Percentiles rank a stretch among this genome's conserved stretches.
phyloP scores from a whole-genome alignment of 768 basidiomycete genomes.

The Boletus insuetus region DNA sequence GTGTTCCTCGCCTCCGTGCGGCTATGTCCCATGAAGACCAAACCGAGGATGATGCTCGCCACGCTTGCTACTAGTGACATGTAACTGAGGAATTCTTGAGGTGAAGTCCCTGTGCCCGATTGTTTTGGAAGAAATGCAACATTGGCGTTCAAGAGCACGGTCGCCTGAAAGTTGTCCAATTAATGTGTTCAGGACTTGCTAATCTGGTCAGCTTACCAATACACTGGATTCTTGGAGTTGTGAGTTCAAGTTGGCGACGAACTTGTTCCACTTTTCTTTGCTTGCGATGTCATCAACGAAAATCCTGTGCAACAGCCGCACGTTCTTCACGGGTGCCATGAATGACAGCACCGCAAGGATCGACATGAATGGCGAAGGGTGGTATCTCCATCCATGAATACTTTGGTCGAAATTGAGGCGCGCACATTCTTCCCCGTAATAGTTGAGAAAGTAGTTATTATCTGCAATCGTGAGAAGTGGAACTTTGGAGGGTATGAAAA shows the following conservation, averaged over 20 bases:
- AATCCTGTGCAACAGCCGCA: conserved; percentile 40
- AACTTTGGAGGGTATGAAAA: background rate
- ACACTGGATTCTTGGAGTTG: conserved; percentile 55
- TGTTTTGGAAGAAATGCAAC: conserved; percentile 58
- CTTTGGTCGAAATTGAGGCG: conserved; percentile 38
- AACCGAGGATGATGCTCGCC: conserved; percentile 31
- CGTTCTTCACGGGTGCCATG: conserved; percentile 46
- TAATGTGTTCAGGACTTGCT: background rate
- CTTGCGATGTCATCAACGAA: conserved; percentile 43
- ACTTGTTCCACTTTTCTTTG: conserved; percentile 41
- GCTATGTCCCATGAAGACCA: conserved; percentile 46
- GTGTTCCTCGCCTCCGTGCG: conserved; percentile 32
- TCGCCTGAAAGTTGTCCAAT: conserved; percentile 37
- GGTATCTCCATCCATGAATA: conserved; percentile 24
- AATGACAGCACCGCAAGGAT: conserved; percentile 45
- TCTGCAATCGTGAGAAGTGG: conserved; percentile 24
- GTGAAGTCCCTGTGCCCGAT: conserved; percentile 28
- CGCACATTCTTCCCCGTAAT: conserved; percentile 42
- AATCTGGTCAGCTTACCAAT: conserved; percentile 39
- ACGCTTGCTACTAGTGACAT: conserved; percentile 42
- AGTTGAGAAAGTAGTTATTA: conserved; percentile 37
- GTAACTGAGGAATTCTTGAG: conserved; percentile 42
- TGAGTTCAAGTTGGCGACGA: conserved; percentile 41
- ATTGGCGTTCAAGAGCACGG: conserved; percentile 57
- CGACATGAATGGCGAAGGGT: conserved; percentile 37